These are phyloP conservation scores for Cryphonectria japonica DNA, from an alignment of 2,329 filamentous ascomycete species.

Conservation along the genomic window DNA sequence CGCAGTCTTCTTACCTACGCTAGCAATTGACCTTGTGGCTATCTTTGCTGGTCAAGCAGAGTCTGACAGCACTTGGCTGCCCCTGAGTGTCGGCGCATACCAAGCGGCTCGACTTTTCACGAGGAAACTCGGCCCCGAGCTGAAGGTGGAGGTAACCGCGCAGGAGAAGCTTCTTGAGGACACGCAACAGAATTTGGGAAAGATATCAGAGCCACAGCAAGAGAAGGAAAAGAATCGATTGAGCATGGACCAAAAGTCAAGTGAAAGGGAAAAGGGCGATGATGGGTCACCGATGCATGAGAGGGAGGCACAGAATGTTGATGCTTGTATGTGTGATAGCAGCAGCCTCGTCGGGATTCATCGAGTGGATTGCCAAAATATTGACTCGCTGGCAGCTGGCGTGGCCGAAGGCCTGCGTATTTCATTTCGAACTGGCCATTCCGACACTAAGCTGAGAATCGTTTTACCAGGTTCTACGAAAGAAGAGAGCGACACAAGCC, in stretches of 20 bases:
- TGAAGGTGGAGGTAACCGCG: slow-evolving; percentile 12
- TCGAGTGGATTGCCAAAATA: background rate
- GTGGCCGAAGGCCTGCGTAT: background rate
- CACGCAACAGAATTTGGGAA: background rate
- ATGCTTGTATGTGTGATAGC: too few species aligned
- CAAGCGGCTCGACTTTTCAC: slow-evolving; percentile 4
- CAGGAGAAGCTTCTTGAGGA: slow-evolving; percentile 18
- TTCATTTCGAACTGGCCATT: background rate
- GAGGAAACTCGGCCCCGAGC: slow-evolving; percentile 23
- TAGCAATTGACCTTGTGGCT: slow-evolving; percentile 8
- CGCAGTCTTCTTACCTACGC: slow-evolving; percentile 19
- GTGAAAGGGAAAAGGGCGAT: background rate
- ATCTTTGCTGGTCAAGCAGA: slow-evolving; percentile 16
- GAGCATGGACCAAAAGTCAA: background rate
- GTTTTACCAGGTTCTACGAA: background rate
- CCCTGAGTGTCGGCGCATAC: slow-evolving; percentile 11
- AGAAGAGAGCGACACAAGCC: background rate
- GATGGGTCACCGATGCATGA: background rate
- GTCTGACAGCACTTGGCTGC: slow-evolving; percentile 20
- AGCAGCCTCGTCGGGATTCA: background rate
- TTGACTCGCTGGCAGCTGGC: background rate
- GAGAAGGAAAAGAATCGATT: slow-evolving; percentile 8
- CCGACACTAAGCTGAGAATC: background rate
- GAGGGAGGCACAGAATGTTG: background rate
- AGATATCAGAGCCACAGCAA: background rate